A percentile compares a stretch with the other conserved stretches of the same genome.
Conservation (phyloP, 2,329 filamentous ascomycete species). For the Talaromyces amestolkiae region DNA sequence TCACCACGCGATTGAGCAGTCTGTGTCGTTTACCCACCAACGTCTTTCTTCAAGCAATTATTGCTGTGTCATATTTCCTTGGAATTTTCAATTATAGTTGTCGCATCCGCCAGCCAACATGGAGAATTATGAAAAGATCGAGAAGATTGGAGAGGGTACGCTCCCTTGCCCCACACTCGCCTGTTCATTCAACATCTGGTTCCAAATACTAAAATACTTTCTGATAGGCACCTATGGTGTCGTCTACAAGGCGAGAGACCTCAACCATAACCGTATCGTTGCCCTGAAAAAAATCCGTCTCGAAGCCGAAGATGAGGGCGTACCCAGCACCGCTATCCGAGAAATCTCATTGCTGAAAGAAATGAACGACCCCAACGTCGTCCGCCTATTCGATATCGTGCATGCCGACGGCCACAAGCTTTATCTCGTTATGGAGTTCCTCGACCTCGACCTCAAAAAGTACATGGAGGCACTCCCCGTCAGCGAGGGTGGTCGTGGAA, state of each 20-base stretch:
- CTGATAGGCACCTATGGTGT: constrained; percentile 82
- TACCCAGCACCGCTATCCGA: constrained; percentile 87
- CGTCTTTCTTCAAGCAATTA: not conserved
- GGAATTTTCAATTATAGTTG: not conserved
- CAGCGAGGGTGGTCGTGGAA: constrained; percentile 78
- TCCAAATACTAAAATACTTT: constrained; percentile 6
- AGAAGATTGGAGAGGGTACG: constrained; percentile 93
- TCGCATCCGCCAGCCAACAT: constrained; percentile 47
- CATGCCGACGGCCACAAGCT: constrained; percentile 93
- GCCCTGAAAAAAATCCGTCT: constrained; percentile 94
- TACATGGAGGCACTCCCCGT: constrained; percentile 92
- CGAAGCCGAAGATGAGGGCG: constrained; percentile 91
- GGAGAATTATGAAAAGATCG: constrained; percentile 96
- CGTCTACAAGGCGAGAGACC: constrained; percentile 89
- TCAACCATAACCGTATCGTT: constrained; percentile 79
- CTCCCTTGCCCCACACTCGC: constrained; percentile 14
- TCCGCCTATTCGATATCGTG: constrained; percentile 84
- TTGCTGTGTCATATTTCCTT: not conserved
- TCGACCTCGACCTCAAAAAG: constrained; percentile 89
- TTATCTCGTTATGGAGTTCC: constrained; percentile 88
- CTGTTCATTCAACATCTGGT: not conserved
- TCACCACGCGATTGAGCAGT: not conserved
- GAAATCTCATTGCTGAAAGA: constrained; percentile 94
- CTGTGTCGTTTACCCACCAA: not conserved
- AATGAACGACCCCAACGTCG: constrained; percentile 89